These are phyloP conservation scores for Exserohilum turcica DNA, from an alignment of 2,329 filamentous ascomycete species.

Conservation along the genomic window DNA sequence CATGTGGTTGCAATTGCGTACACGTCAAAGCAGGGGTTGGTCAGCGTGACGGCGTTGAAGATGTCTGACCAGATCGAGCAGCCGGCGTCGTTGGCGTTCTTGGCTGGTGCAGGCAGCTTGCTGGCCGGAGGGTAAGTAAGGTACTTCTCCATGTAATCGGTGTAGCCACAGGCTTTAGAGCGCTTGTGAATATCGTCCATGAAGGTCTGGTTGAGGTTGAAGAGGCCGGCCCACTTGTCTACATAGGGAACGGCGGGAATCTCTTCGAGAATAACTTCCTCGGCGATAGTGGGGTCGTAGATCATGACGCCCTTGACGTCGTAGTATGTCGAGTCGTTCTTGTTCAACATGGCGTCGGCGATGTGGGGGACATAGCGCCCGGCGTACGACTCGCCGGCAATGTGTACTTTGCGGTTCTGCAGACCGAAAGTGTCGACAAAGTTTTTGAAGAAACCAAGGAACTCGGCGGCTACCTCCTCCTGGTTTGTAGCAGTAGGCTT, in stretches of 20 bases:
- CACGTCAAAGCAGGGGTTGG: conserved; percentile 80
- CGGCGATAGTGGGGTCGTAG: conserved; percentile 70
- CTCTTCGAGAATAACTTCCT: conserved; percentile 57
- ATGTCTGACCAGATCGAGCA: conserved; percentile 67
- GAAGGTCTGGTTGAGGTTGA: conserved; percentile 68
- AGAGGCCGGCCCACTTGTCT: conserved; percentile 64
- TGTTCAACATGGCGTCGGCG: conserved; percentile 72
- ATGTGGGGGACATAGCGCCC: conserved; percentile 71
- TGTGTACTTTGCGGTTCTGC: conserved; percentile 70
- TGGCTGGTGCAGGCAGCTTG: conserved; percentile 60
- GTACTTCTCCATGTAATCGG: conserved; percentile 63
- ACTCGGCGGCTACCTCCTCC: conserved; percentile 71
- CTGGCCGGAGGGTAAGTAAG: conserved; percentile 71
- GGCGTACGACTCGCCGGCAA: conserved; percentile 74
- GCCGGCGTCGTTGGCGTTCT: conserved; percentile 48
- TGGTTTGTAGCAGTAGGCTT: conserved; percentile 67
- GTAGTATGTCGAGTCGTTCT: conserved; percentile 69
- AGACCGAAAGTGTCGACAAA: conserved; percentile 72
- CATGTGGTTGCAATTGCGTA: conserved; percentile 77
- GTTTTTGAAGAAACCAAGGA: conserved; percentile 79
- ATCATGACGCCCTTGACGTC: conserved; percentile 72
- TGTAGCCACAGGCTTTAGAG: conserved; percentile 66
- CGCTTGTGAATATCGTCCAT: conserved; percentile 58
- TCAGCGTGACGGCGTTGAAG: conserved; percentile 56
- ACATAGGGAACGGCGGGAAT: conserved; percentile 63